Evolutionary conservation across 2,329 filamentous ascomycete genomes (phyloP).

Genomic region (Leptographium radiaticola): DNA sequence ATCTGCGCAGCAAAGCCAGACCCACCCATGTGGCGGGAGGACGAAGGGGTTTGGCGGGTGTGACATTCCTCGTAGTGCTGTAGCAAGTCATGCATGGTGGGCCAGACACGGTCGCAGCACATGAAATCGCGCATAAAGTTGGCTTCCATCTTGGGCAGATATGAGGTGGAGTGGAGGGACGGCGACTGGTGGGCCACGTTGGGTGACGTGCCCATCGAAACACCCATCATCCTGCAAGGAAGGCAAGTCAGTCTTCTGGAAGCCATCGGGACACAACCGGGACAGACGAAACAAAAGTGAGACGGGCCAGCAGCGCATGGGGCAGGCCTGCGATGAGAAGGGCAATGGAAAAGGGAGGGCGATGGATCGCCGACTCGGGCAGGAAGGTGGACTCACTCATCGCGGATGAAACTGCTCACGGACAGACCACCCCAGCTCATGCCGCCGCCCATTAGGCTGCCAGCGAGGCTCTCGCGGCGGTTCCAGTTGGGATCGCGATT

Average conservation of each 20-base stretch:
- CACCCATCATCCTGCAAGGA: slow-evolving; percentile 68
- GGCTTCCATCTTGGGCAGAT: slow-evolving; percentile 89
- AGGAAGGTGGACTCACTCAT: slow-evolving; percentile 51
- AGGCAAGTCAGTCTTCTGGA: slow-evolving; percentile 16
- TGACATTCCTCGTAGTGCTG: slow-evolving; percentile 96
- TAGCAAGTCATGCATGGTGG: slow-evolving; percentile 84
- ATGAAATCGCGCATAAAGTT: slow-evolving; percentile 97
- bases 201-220: slow-evolving; percentile 63
- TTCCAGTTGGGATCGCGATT: slow-evolving; percentile 47
- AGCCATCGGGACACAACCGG: background rate
- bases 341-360: background rate
- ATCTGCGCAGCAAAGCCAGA: background rate
- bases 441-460: slow-evolving; percentile 62
- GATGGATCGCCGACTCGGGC: too few species aligned
- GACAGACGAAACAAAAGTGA: background rate
- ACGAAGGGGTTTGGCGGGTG: slow-evolving; percentile 49
- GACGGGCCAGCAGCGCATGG: background rate
- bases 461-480: slow-evolving; percentile 48
- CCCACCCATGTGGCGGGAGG: slow-evolving; percentile 16
- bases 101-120: slow-evolving; percentile 81
- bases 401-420: slow-evolving; percentile 90
- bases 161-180: slow-evolving; percentile 92
- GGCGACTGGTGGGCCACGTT: slow-evolving; percentile 74
- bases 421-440: slow-evolving; percentile 97
- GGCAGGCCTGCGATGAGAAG: background rate